Evolutionary conservation across 108 stramenopile genomes (phyloP), one percentile per base, ranked within the genome.

Genomic region (Conticribra weissflogii): DNA sequence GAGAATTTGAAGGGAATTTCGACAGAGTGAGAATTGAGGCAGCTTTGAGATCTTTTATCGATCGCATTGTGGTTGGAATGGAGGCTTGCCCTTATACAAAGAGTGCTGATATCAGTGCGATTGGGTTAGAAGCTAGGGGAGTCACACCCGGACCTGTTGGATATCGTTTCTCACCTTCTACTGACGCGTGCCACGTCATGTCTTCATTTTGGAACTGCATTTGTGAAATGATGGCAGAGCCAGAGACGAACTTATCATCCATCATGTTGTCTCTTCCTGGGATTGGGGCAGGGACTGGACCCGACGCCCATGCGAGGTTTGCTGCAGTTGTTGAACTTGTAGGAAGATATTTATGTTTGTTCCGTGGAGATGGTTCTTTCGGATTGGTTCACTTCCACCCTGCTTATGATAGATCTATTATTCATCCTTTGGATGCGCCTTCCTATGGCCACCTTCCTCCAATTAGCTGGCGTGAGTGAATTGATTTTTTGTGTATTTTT

Each of bases 171-270:
- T 78, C 79, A 36, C 72, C 60, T 25, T 60, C 81, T 15, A 49
- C 68, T 8, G 86, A 85, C 48, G 78, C 73, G 31, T 79, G 78
- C 32, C 67, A 63, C 33, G 84, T 80, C 8, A 71, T 93, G 41
- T 68, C 87, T n/a, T 52, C 74, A 3, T 93, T 90, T 73, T 93
- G 92, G 92, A 88, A 82, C 66, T 79, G 78, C 47, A 76, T 90
- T 17, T 93, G 92, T 63, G 92, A 90, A 57, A 62, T 93, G 19
- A 59, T 82, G 63, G 68, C 80, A 0, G 28, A 45, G n/a, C 73
- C 81, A 28, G 81, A 84, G 22, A 74, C 78, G 7, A 61, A 79
- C 14, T 56, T 82, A 23, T 76, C 72, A 22, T 68, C 85, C 19
- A 82, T 81, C 1, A 74, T 86, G 55, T 60, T 90, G 18, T 83